Evolutionary conservation across 495 filamentous ascomycete genomes (phyloP).

Genomic region (Podospora pseudoanserina): DNA sequence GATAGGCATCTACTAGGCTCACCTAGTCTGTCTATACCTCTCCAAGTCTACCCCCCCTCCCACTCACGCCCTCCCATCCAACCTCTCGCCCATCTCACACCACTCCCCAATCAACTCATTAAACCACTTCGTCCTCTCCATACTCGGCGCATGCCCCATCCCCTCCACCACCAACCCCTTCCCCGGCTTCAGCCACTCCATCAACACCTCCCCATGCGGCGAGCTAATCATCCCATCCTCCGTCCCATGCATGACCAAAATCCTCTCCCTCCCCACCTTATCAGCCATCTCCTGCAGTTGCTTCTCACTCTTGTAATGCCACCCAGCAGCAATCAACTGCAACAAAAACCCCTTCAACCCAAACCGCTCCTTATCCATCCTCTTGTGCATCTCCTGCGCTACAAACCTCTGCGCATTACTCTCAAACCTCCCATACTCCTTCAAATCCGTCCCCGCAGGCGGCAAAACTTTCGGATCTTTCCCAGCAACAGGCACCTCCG

Average conservation of each 20-base stretch:
- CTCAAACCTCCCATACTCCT: constrained; percentile 50
- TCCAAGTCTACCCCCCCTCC: background rate
- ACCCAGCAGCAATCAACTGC: constrained; percentile 73
- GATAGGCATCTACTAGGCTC: background rate
- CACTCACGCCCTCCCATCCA: constrained; percentile 27
- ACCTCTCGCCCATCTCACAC: constrained; percentile 35
- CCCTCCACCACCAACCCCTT: constrained; percentile 54
- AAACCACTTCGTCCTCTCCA: constrained; percentile 61
- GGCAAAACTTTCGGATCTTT: constrained; percentile 24
- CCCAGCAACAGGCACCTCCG: constrained; percentile 35
- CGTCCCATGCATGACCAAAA: constrained; percentile 70
- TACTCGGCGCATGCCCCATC: constrained; percentile 63
- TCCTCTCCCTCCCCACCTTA: constrained; percentile 64
- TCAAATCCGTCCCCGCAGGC: background rate
- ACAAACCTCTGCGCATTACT: constrained; percentile 76
- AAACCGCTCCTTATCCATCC: constrained; percentile 51
- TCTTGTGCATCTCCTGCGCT: constrained; percentile 69
- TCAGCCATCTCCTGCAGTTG: constrained; percentile 63
- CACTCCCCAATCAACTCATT: constrained; percentile 55
- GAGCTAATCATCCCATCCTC: constrained; percentile 69
- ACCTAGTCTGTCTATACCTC: background rate
- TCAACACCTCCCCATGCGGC: constrained; percentile 59
- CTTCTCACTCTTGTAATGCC: constrained; percentile 66
- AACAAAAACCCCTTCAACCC: constrained; percentile 65
- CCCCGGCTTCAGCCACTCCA: constrained; percentile 51